Conservation (phyloP, 2,329 filamentous ascomycete genomes). For the Dactylellina sp. region DNA sequence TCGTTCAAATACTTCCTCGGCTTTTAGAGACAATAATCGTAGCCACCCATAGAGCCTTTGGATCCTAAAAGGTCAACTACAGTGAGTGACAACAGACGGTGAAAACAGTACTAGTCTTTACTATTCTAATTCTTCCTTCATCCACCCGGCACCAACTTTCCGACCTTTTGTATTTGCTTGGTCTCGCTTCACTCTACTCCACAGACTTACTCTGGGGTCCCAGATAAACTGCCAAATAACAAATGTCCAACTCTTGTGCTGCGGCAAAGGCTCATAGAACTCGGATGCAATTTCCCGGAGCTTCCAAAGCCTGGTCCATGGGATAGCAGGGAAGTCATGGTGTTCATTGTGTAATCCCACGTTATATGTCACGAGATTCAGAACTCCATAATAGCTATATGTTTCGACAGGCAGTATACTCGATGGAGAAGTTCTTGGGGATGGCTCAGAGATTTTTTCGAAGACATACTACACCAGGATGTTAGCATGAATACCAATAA, state of each 20-base stretch:
- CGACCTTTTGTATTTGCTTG: slow-evolving; percentile 71
- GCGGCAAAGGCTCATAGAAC: slow-evolving; percentile 89
- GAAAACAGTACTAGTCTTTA: background rate
- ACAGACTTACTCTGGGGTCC: slow-evolving; percentile 88
- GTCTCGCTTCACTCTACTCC: slow-evolving; percentile 91
- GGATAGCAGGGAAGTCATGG: slow-evolving; percentile 96
- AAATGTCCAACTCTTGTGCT: slow-evolving; percentile 88
- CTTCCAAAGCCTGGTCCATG: slow-evolving; percentile 86
- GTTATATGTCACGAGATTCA: slow-evolving; percentile 95
- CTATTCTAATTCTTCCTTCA: slow-evolving; percentile 55
- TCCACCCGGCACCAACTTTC: slow-evolving; percentile 67
- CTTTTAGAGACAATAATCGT: too few species aligned
- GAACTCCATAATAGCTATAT: slow-evolving; percentile 92
- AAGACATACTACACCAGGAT: slow-evolving; percentile 74
- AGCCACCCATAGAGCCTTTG: too few species aligned
- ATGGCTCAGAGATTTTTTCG: slow-evolving; percentile 69
- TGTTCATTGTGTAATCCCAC: slow-evolving; percentile 98
- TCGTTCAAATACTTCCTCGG: too few species aligned
- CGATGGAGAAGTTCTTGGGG: slow-evolving; percentile 71
- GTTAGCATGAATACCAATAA: background rate
- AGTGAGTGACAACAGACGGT: too few species aligned
- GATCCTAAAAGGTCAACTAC: too few species aligned
- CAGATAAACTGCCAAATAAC: slow-evolving; percentile 96
- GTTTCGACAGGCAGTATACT: slow-evolving; percentile 82
- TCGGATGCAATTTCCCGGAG: slow-evolving; percentile 84